Conservation (phyloP, 495 filamentous ascomycete species). For the Lasiosphaeria miniovina region DNA sequence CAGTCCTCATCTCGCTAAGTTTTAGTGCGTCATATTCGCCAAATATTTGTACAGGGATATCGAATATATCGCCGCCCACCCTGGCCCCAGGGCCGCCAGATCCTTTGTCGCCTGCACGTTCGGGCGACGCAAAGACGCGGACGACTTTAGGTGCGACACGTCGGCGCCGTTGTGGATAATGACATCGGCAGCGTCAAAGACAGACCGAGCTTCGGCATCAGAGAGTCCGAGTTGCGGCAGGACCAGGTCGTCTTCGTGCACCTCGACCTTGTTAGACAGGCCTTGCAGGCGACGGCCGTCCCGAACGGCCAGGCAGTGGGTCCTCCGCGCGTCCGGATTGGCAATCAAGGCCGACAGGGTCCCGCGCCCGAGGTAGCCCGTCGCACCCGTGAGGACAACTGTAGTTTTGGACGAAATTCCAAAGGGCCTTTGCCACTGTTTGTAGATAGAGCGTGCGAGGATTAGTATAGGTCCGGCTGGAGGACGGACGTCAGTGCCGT, state of each 20-base stretch:
- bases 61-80: too few species aligned
- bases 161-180: slow-evolving; percentile 51
- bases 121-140: slow-evolving; percentile 33
- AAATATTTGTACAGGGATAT: too few species aligned
- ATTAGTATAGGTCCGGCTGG: too few species aligned
- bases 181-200: slow-evolving; percentile 2
- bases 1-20: too few species aligned
- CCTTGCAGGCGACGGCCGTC: neutral
- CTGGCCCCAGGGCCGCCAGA: slow-evolving; percentile 28
- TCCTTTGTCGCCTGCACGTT: slow-evolving; percentile 43
- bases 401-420: too few species aligned
- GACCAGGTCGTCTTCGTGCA: slow-evolving; percentile 3
- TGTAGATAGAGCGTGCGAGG: too few species aligned
- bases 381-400: slow-evolving; percentile 36
- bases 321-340: slow-evolving; percentile 9
- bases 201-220: slow-evolving; percentile 21
- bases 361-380: slow-evolving; percentile 24
- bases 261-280: neutral
- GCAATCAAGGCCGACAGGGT: slow-evolving; percentile 16
- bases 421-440: too few species aligned
- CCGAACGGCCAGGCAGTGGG: slow-evolving; percentile 17
- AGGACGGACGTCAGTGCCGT: too few species aligned
- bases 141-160: slow-evolving; percentile 45
- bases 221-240: slow-evolving; percentile 21
- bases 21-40: too few species aligned